These are phyloP conservation scores for Primulina huaijiensis DNA, from an alignment of 257 asterid species.

Conservation along the genomic window DNA sequence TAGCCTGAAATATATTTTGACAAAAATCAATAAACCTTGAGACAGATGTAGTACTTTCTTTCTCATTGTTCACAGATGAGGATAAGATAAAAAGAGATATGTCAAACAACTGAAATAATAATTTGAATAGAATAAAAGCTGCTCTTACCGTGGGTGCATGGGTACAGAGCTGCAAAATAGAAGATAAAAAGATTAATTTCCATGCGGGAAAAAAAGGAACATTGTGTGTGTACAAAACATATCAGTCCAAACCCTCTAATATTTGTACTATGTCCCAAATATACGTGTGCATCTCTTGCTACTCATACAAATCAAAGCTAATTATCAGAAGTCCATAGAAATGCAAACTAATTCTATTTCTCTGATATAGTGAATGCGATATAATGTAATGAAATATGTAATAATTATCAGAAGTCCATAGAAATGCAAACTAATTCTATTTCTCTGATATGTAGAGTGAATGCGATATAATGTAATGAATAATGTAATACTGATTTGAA, in stretches of 20 bases:
- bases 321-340: not conserved
- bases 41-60: not conserved
- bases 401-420: too few species aligned
- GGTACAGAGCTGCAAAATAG: conserved; percentile 71
- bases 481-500: not conserved
- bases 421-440: too few species aligned
- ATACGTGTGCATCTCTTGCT: not conserved
- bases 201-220: conserved; percentile 6
- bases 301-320: not conserved
- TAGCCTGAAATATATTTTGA: conserved; percentile 46
- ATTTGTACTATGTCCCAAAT: too few species aligned
- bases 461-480: too few species aligned
- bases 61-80: not conserved
- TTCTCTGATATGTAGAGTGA: too few species aligned
- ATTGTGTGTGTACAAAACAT: not conserved
- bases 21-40: conserved; percentile 6
- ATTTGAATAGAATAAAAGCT: conserved; percentile 1
- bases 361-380: not conserved
- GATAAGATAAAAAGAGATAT: not conserved
- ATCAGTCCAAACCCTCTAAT: not conserved
- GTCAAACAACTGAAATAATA: not conserved
- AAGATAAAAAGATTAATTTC: conserved; percentile 8
- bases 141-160: conserved; percentile 85
- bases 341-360: not conserved
- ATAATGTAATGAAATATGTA: not conserved